Evolutionary conservation across 306 rosid genomes (phyloP).

Genomic region (Dryas alaskensis): DNA sequence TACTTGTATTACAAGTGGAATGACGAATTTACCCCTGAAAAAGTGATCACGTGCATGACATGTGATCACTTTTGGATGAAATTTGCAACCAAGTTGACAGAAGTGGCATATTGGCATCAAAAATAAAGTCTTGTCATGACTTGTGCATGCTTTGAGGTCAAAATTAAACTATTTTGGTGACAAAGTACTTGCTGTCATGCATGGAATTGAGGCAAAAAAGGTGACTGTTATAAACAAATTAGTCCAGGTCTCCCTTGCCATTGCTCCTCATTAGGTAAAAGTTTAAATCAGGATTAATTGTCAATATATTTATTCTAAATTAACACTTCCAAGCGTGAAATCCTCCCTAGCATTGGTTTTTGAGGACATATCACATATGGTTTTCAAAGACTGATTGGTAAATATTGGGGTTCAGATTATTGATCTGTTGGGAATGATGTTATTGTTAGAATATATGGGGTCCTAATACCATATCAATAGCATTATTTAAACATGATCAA

Average conservation of each 20-base stretch:
- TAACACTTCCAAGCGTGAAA: neutral
- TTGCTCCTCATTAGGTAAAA: neutral
- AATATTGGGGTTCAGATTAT: neutral
- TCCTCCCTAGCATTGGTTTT: neutral
- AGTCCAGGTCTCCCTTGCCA: neutral
- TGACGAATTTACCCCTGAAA: no score
- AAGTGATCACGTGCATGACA: no score
- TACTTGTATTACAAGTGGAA: no score
- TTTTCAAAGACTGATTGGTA: neutral
- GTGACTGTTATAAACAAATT: neutral
- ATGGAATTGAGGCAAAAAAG: neutral
- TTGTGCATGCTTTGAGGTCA: no score
- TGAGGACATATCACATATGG: neutral
- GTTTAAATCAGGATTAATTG: neutral
- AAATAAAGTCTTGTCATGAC: no score
- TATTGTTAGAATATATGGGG: no score
- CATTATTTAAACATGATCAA: no score
- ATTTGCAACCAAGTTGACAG: no score
- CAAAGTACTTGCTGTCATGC: neutral
- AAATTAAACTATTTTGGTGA: no score
- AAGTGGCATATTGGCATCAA: no score
- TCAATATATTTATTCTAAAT: neutral
- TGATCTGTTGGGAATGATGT: neutral
- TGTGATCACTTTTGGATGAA: no score
- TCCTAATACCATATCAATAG: no score